Conservation (phyloP, 345 rosid genomes). For the Eucalyptus leucophloia region DNA sequence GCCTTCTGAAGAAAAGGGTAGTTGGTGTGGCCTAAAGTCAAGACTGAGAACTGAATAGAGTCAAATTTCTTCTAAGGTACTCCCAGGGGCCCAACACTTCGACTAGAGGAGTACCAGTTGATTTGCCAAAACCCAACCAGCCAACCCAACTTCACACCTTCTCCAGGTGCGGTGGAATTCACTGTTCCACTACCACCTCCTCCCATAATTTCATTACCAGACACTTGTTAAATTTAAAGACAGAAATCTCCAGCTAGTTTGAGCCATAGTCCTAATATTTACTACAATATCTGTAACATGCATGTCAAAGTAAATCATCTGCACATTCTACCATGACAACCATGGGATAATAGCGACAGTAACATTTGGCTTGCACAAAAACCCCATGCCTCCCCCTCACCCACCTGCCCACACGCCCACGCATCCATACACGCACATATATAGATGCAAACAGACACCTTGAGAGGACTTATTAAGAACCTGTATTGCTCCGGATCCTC, state of each 20-base stretch:
- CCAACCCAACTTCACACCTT: not conserved
- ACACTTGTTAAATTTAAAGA: not conserved
- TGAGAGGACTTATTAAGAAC: constrained; percentile 12
- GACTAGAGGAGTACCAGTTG: not conserved
- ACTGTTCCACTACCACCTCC: not conserved
- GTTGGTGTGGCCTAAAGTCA: not conserved
- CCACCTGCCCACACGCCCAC: not conserved
- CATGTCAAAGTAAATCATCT: not conserved
- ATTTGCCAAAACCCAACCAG: not conserved
- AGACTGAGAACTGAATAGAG: not conserved
- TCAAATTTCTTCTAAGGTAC: not conserved
- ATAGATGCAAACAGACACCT: not conserved
- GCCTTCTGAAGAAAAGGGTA: not conserved
- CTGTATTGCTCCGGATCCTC: constrained; percentile 93
- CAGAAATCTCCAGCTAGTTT: not conserved
- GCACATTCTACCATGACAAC: not conserved
- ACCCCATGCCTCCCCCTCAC: not conserved
- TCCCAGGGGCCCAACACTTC: not conserved
- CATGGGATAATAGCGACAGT: not conserved
- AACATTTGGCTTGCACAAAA: not conserved
- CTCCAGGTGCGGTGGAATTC: not conserved
- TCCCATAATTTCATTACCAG: not conserved
- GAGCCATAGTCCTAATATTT: not conserved
- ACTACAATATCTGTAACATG: not conserved
- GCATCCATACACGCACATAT: not conserved